Percentiles rank a stretch among this genome's conserved stretches.
Conservation (phyloP, 768 basidiomycete species). For the Hygrophorus russula region DNA sequence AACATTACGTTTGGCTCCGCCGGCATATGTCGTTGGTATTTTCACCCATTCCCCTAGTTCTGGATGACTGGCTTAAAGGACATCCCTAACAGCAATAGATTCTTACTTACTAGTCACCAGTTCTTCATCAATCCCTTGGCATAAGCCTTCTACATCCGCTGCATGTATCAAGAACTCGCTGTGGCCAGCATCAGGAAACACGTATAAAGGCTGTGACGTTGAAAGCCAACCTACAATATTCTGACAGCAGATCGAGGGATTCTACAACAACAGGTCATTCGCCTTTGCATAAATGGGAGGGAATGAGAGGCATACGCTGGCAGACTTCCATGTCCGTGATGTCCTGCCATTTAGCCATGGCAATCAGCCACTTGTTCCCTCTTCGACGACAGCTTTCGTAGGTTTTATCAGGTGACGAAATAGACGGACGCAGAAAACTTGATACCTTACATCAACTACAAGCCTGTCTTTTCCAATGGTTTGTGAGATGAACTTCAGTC, state of each 20-base stretch:
- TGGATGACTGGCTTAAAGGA: slow-evolving; percentile 20
- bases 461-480: slow-evolving; percentile 74
- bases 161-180: slow-evolving; percentile 95
- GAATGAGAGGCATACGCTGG: slow-evolving; percentile 47
- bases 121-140: slow-evolving; percentile 89
- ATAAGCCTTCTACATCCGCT: slow-evolving; percentile 97
- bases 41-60: slow-evolving; percentile 85
- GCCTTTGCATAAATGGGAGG: no score
- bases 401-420: slow-evolving; percentile 1
- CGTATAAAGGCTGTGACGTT: neutral
- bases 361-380: slow-evolving; percentile 77
- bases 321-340: slow-evolving; percentile 91
- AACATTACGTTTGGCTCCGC: slow-evolving; percentile 77
- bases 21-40: slow-evolving; percentile 94
- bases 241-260: slow-evolving; percentile 61
- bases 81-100: neutral
- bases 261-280: slow-evolving; percentile 43
- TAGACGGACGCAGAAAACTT: neutral
- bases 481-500: slow-evolving; percentile 50
- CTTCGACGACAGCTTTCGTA: slow-evolving; percentile 67
- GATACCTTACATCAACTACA: slow-evolving; percentile 90
- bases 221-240: slow-evolving; percentile 63
- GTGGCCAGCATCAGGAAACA: slow-evolving; percentile 4
- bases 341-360: slow-evolving; percentile 99
- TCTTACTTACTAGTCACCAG: slow-evolving; percentile 60